Evolutionary conservation across 805 yeast genomes (phyloP).

Genomic region (Candida piceae): DNA sequence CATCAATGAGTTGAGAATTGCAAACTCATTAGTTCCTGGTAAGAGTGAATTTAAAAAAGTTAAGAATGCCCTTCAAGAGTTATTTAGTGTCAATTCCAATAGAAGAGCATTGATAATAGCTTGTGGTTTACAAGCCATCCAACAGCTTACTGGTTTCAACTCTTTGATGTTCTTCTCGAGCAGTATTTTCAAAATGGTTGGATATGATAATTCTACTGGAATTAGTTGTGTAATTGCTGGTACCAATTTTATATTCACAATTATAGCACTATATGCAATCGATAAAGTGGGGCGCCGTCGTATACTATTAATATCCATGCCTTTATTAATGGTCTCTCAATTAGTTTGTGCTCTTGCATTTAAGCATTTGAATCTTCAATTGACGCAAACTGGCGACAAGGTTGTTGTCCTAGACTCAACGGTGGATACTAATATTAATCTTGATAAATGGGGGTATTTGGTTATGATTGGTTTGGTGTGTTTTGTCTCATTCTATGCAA

Average conservation of each 20-base stretch:
- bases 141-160: conserved; percentile 55
- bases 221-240: conserved; percentile 53
- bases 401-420: neutral
- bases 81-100: conserved; percentile 70
- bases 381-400: neutral
- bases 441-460: conserved; percentile 60
- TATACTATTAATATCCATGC: conserved; percentile 41
- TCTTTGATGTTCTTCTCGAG: conserved; percentile 54
- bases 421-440: neutral
- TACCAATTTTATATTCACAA: conserved; percentile 49
- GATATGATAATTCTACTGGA: conserved; percentile 47
- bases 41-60: conserved; percentile 42
- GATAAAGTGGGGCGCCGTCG: conserved; percentile 49
- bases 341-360: conserved; percentile 38
- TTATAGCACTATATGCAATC: conserved; percentile 42
- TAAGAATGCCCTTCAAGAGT: conserved; percentile 55
- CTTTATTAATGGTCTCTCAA: conserved; percentile 41
- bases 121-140: conserved; percentile 54
- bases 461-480: conserved; percentile 47
- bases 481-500: conserved; percentile 47
- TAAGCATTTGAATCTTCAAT: conserved; percentile 1
- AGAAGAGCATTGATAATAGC: conserved; percentile 77
- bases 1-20: conserved; percentile 56
- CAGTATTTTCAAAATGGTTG: conserved; percentile 49
- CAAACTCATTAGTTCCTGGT: conserved; percentile 45